phyloP scores from a whole-genome alignment of 495 filamentous ascomycete species.

The Massariosphaeria phaeospora region DNA sequence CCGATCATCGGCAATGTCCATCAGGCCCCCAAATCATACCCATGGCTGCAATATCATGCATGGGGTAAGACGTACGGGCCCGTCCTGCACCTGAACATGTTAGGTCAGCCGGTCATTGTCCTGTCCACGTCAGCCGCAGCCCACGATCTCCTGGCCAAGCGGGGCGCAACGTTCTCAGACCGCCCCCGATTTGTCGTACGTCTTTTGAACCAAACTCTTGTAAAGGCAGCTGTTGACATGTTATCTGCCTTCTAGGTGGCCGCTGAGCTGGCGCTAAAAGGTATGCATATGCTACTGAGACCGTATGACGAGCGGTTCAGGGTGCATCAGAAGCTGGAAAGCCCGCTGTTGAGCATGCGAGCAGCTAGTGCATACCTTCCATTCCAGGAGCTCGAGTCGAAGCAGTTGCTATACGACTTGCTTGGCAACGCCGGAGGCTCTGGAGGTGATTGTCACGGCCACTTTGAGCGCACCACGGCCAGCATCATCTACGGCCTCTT shows the following conservation, averaged over 20 bases:
- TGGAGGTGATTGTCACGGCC: slow-evolving; percentile 23
- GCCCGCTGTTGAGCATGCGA: background rate
- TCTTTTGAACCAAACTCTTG: no score
- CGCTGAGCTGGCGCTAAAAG: background rate
- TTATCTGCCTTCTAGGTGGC: no score
- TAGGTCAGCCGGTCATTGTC: slow-evolving; percentile 19
- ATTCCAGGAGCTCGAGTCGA: slow-evolving; percentile 9
- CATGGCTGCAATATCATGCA: slow-evolving; percentile 25
- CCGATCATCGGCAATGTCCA: slow-evolving; percentile 42
- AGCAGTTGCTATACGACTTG: slow-evolving; percentile 26
- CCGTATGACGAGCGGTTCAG: slow-evolving; percentile 1
- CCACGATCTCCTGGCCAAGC: slow-evolving; percentile 35
- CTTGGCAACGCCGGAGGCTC: no score
- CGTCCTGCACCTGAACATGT: slow-evolving; percentile 30
- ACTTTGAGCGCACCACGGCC: slow-evolving; percentile 37
- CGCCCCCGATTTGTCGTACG: slow-evolving; percentile 31
- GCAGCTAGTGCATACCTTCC: background rate
- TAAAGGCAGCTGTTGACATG: no score
- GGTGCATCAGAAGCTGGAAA: background rate
- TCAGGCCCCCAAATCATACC: slow-evolving; percentile 27
- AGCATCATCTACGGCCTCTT: slow-evolving; percentile 39
- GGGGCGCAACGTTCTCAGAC: slow-evolving; percentile 29
- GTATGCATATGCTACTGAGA: slow-evolving; percentile 4
- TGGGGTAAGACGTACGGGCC: slow-evolving; percentile 38
- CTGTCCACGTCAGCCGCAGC: slow-evolving; percentile 9